Percentiles rank a stretch among this genome's conserved stretches.
These are phyloP conservation scores for Spathaspora gorwiae DNA, from an alignment of 805 yeast species.

Conservation along the genomic window DNA sequence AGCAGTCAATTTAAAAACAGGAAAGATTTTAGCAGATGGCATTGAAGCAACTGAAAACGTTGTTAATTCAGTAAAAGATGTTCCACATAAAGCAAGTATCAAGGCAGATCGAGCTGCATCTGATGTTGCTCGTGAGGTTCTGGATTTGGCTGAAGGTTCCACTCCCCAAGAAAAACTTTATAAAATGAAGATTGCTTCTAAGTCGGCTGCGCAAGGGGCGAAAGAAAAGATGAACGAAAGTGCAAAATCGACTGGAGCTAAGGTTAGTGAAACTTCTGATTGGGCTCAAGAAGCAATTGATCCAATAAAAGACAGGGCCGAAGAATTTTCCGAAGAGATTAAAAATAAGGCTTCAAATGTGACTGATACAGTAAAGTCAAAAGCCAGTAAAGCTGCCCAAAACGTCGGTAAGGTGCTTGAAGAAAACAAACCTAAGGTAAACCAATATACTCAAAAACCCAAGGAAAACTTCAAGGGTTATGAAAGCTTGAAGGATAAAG, in stretches of 20 bases:
- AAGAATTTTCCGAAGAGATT: background rate
- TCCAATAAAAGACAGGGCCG: conserved; percentile 7
- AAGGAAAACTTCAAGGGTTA: conserved; percentile 30
- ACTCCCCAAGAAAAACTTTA: conserved; percentile 15
- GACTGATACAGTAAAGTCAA: conserved; percentile 8
- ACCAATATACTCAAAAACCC: conserved; percentile 4
- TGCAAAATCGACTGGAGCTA: background rate
- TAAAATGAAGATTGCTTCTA: background rate
- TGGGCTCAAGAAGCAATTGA: conserved; percentile 8
- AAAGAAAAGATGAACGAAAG: conserved; percentile 7
- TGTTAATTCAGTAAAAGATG: background rate
- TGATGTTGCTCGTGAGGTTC: conserved; percentile 8
- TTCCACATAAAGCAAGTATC: conserved; percentile 2
- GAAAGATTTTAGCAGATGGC: conserved; percentile 29
- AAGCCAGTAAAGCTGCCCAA: conserved; percentile 4
- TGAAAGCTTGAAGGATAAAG: conserved; percentile 40
- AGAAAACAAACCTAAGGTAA: conserved; percentile 4
- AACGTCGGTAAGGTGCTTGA: conserved; percentile 14
- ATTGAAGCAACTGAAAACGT: conserved; percentile 11
- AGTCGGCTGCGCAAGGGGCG: conserved; percentile 6
- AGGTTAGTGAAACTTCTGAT: background rate
- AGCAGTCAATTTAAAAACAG: conserved; percentile 28
- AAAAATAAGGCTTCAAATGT: conserved; percentile 7
- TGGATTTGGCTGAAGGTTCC: conserved; percentile 25
- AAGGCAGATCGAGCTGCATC: too few species aligned